Evolutionary conservation across 495 filamentous ascomycete genomes (phyloP).

Genomic region (Daldinia loculata): DNA sequence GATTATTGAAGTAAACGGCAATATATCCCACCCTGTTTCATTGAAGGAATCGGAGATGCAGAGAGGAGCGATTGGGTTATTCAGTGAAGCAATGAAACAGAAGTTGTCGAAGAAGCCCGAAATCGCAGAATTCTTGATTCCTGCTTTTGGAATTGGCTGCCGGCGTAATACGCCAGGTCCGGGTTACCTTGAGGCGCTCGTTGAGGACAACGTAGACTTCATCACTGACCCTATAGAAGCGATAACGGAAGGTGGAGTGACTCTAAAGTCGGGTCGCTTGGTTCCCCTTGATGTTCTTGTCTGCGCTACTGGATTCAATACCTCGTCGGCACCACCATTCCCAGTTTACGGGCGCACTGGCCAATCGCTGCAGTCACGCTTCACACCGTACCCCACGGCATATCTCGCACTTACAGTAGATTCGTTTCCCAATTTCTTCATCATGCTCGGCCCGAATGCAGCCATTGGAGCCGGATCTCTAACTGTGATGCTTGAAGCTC

Average conservation of each 20-base stretch:
- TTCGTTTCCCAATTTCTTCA: conserved; percentile 73
- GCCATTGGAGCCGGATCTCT: conserved; percentile 65
- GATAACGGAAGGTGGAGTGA: conserved; percentile 62
- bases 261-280: conserved; percentile 56
- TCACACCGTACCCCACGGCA: conserved; percentile 62
- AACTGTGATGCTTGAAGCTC: conserved; percentile 63
- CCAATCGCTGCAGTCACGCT: conserved; percentile 60
- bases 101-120: conserved; percentile 49
- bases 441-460: conserved; percentile 67
- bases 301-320: conserved; percentile 74
- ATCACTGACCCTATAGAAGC: conserved; percentile 62
- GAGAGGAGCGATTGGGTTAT: conserved; percentile 30
- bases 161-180: conserved; percentile 76
- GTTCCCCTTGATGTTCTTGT: conserved; percentile 63
- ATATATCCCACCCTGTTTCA: conserved; percentile 50
- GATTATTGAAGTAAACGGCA: conserved; percentile 52
- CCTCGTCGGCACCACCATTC: conserved; percentile 67
- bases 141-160: conserved; percentile 72
- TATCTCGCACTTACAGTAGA: conserved; percentile 72
- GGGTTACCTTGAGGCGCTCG: conserved; percentile 74
- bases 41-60: conserved; percentile 49
- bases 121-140: conserved; percentile 53
- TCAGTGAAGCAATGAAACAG: conserved; percentile 46
- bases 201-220: conserved; percentile 68
- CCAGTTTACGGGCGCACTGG: conserved; percentile 60